Conservation (phyloP, 2,329 filamentous ascomycete genomes). For the Neofusicoccum ribis region DNA sequence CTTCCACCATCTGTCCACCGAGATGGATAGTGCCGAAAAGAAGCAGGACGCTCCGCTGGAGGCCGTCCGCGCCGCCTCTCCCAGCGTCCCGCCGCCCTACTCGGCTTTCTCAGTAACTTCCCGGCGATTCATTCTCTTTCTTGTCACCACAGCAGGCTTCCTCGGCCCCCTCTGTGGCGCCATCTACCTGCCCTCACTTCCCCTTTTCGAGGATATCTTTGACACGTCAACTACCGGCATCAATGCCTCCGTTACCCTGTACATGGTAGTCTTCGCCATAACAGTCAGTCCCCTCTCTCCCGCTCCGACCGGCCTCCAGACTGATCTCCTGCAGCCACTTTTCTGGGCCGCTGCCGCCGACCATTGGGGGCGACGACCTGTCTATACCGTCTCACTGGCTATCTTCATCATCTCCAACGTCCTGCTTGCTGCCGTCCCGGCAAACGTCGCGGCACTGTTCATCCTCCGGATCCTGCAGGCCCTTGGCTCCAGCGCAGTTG, state of each 20-base stretch:
- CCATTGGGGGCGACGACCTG: conserved; percentile 40
- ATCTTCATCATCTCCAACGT: conserved; percentile 44
- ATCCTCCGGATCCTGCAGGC: conserved; percentile 46
- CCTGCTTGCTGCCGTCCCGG: conserved; percentile 40
- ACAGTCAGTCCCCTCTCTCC: conserved; percentile 21
- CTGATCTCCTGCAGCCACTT: conserved; percentile 31
- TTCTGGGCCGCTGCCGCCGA: conserved; percentile 46
- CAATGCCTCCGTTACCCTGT: conserved; percentile 48
- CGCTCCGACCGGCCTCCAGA: background rate
- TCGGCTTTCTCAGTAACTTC: conserved; percentile 40
- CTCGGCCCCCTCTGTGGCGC: conserved; percentile 47
- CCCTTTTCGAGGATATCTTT: conserved; percentile 40
- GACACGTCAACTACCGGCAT: conserved; percentile 37
- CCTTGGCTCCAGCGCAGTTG: conserved; percentile 45
- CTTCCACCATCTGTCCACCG: background rate
- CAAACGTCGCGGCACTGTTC: conserved; percentile 41
- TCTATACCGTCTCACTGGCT: conserved; percentile 44
- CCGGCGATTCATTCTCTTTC: conserved; percentile 39
- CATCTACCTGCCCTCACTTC: conserved; percentile 47
- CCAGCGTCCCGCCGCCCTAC: conserved; percentile 29
- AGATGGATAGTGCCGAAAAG: background rate
- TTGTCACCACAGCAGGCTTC: conserved; percentile 45
- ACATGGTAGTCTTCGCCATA: conserved; percentile 47
- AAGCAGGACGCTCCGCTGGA: background rate
- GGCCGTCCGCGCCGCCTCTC: background rate